These are phyloP conservation scores for Setomelanomma holmii DNA, from an alignment of 2,329 filamentous ascomycete genomes.

Conservation along the genomic window DNA sequence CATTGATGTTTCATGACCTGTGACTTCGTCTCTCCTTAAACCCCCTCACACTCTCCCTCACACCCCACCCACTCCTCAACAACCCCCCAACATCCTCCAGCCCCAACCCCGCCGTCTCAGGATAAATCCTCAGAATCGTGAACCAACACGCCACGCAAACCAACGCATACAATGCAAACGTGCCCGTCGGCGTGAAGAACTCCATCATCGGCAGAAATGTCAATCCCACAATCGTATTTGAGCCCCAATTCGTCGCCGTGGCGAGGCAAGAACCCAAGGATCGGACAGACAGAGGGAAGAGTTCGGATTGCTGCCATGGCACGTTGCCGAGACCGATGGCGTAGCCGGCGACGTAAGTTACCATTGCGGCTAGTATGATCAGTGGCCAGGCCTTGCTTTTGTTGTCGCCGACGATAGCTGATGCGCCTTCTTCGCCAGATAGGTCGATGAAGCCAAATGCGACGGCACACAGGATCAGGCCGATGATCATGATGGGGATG, in stretches of 20 bases:
- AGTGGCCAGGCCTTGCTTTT: constrained; percentile 29
- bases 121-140: constrained; percentile 77
- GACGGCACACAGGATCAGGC: constrained; percentile 73
- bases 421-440: constrained; percentile 20
- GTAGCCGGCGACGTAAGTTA: constrained; percentile 84
- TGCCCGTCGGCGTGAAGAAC: constrained; percentile 72
- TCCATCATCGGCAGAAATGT: constrained; percentile 92
- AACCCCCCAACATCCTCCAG: constrained; percentile 80
- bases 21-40: constrained; percentile 18
- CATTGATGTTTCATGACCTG: background rate
- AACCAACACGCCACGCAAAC: constrained; percentile 74
- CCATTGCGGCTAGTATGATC: constrained; percentile 75
- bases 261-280: constrained; percentile 74
- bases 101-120: constrained; percentile 82
- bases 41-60: constrained; percentile 41
- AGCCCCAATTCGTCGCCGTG: constrained; percentile 85
- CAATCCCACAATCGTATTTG: constrained; percentile 84
- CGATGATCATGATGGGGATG: constrained; percentile 81
- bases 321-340: constrained; percentile 90
- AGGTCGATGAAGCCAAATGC: constrained; percentile 73
- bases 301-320: constrained; percentile 93
- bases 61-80: constrained; percentile 75
- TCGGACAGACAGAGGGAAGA: constrained; percentile 80
- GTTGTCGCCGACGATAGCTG: background rate
- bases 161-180: constrained; percentile 79